These are phyloP conservation scores for Aspergillus sojae DNA, from an alignment of 2,329 filamentous ascomycete species.

Conservation along the genomic window DNA sequence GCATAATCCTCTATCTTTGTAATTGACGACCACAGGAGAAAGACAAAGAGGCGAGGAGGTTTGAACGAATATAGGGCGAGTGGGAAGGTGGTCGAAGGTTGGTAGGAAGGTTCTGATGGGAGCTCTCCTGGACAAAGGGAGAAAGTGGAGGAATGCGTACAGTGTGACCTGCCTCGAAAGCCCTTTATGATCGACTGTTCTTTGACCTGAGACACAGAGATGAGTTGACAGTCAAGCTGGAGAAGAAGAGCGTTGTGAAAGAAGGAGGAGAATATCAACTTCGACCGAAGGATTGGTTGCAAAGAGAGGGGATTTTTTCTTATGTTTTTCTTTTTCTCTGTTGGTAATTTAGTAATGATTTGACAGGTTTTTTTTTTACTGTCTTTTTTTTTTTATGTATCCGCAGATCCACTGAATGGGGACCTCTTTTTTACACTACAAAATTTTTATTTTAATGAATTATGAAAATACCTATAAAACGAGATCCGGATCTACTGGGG, in stretches of 20 bases:
- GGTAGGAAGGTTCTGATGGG: slow-evolving; percentile 18
- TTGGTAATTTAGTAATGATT: slow-evolving; percentile 34
- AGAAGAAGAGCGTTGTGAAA: slow-evolving; percentile 10
- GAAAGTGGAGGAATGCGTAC: slow-evolving; percentile 22
- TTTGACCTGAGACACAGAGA: slow-evolving; percentile 6
- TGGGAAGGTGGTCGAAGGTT: slow-evolving; percentile 15
- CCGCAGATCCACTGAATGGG: slow-evolving; percentile 34
- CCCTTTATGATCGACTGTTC: slow-evolving; percentile 6
- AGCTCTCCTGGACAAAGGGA: slow-evolving; percentile 24
- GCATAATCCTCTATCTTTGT: slow-evolving; percentile 13
- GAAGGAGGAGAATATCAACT: slow-evolving; percentile 8
- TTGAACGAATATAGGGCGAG: slow-evolving; percentile 11
- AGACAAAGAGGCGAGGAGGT: slow-evolving; percentile 7
- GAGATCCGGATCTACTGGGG: slow-evolving; percentile 6
- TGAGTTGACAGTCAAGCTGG: slow-evolving; percentile 6
- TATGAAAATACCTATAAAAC: slow-evolving; percentile 6
- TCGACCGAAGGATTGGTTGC: slow-evolving; percentile 21
- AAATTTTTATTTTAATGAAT: slow-evolving; percentile 1
- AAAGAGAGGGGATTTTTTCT: slow-evolving; percentile 20
- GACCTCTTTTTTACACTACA: slow-evolving; percentile 7
- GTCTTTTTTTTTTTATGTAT: slow-evolving; percentile 24
- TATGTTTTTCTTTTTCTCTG: slow-evolving; percentile 42
- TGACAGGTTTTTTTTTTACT: slow-evolving; percentile 18
- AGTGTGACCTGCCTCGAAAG: slow-evolving; percentile 3
- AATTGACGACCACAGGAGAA: not conserved